Base-by-base conservation (phyloP, 2,329 filamentous ascomycete genomes). In the Ambrosiella cleistominuta region DNA sequence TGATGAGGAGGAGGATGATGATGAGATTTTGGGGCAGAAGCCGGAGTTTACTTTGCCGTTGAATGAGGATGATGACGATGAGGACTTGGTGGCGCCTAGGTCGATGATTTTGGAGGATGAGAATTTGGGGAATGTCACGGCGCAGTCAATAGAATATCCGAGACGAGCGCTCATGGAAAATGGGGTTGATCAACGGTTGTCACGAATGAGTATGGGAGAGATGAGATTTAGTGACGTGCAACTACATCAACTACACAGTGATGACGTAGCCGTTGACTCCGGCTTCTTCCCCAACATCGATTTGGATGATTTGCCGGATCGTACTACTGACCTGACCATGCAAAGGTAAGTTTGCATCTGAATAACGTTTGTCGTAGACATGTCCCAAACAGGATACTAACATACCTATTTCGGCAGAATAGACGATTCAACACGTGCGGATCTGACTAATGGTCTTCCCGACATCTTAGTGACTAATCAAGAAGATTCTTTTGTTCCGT, bases 101-200 rank as follows among this genome's bases (percentile, higher is more conserved):
- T 74, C 77, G 54, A 75, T 76, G 38, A 71, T 73, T 8, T 64
- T 83, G 27, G 79, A 82, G 57, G 77, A 81, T 35, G 77, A 80
- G n/a, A 57, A 57, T 9, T 36, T 61, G 47, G 76, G 77, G 50
- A 75, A 82, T 62, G 74, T 74, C 61, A 83, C 80, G 0, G 66
- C 75, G 45, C 74, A 76, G 60, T 82, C 80, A 1, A 73, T 84
- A 36, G 81, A 84, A 67, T 64, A 82, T 54, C 75, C 79, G 7
- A 72, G 81, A 36, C 70, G 81, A 54, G 75, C 73, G 13, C 64
- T 69, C 42, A 75, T 69, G 56, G 76, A 80, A 60, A 68, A 71
- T 52, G 71, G 72, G 0, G 65, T 67, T 2, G 69, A 70, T 2
- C 68, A 47, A 3, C 52, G 77, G 37, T 64, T 76, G 37, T 78